Conservation (phyloP, 495 filamentous ascomycete species). For the Penicillium salamii region DNA sequence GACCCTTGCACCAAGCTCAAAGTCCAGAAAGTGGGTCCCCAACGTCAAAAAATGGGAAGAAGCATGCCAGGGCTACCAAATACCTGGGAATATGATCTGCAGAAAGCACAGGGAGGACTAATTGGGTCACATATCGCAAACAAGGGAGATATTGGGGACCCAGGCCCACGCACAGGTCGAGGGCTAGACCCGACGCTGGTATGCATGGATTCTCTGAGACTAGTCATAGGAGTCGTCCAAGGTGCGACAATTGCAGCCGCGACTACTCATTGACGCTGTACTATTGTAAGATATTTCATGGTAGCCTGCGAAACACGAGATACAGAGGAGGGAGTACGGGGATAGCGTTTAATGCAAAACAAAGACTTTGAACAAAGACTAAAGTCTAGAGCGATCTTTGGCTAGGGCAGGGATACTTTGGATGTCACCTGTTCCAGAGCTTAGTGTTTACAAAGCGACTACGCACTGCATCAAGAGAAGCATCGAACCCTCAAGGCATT, state of each 20-base stretch:
- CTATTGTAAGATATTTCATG: not conserved
- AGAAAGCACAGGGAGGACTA: conserved; percentile 7
- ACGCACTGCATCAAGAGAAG: not conserved
- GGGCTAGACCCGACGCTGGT: conserved; percentile 9
- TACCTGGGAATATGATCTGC: conserved; percentile 20
- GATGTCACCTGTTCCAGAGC: conserved; percentile 1
- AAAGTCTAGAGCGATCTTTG: not conserved
- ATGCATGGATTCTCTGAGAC: conserved; percentile 1
- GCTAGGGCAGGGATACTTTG: conserved; percentile 4
- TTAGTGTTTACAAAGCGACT: conserved; percentile 1
- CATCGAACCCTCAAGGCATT: conserved; percentile 1
- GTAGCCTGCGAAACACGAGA: not conserved
- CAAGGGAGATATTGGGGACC: conserved; percentile 16
- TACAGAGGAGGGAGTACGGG: no score
- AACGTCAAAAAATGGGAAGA: conserved; percentile 17
- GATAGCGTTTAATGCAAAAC: not conserved
- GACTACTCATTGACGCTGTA: not conserved
- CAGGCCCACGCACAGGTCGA: not conserved
- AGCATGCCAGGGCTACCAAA: conserved; percentile 25
- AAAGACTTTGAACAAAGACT: not conserved
- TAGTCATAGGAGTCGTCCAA: not conserved
- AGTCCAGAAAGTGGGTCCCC: conserved; percentile 8
- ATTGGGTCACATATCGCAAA: conserved; percentile 19
- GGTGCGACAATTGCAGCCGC: not conserved
- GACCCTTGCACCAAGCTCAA: conserved; percentile 5